These are phyloP conservation scores for Metarhizium album DNA, from an alignment of 2,329 filamentous ascomycete genomes.

Conservation along the genomic window DNA sequence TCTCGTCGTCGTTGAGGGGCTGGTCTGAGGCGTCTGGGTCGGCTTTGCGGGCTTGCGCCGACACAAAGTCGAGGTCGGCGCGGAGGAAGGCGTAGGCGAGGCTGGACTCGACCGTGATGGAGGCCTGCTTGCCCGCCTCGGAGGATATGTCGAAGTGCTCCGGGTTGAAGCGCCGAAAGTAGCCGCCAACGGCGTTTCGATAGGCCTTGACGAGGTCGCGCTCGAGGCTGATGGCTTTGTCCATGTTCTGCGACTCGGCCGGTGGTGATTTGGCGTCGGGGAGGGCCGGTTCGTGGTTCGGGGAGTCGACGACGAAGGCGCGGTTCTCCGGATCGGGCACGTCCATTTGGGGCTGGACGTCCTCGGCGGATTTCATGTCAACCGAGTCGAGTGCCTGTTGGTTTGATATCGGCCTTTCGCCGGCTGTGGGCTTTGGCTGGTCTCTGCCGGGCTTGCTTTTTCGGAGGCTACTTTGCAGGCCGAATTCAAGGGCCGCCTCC, in stretches of 20 bases:
- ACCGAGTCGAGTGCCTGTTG: constrained; percentile 23
- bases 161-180: constrained; percentile 84
- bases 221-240: constrained; percentile 59
- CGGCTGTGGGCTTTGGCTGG: constrained; percentile 13
- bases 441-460: constrained; percentile 23
- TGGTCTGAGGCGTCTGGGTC: constrained; percentile 64
- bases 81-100: constrained; percentile 88
- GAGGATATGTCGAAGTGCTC: constrained; percentile 52
- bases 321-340: constrained; percentile 21
- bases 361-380: constrained; percentile 38
- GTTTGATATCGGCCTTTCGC: constrained; percentile 14
- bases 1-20: constrained; percentile 75
- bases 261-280: constrained; percentile 33
- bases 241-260: constrained; percentile 39
- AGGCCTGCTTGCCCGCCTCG: constrained; percentile 18
- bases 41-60: constrained; percentile 76
- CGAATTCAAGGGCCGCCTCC: constrained; percentile 64
- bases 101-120: constrained; percentile 61
- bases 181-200: constrained; percentile 79
- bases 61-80: constrained; percentile 88
- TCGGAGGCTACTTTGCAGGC: constrained; percentile 64
- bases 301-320: constrained; percentile 20
- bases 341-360: constrained; percentile 28
- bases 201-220: constrained; percentile 63
- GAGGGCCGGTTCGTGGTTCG: constrained; percentile 26